Base-by-base conservation (phyloP, 257 asterid genomes). In the Gentiana straminea region DNA sequence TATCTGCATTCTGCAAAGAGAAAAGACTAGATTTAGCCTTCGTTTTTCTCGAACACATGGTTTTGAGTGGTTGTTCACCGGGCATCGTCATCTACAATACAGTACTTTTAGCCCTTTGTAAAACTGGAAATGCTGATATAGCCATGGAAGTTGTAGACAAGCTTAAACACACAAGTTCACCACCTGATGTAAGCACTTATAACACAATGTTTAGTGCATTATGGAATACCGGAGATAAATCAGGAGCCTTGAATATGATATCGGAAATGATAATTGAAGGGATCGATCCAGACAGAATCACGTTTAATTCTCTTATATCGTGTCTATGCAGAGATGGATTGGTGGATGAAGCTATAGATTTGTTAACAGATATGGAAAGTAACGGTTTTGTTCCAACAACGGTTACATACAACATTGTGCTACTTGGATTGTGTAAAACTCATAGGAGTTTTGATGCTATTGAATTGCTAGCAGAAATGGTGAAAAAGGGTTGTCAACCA, bases 351-450 rank as follows among this genome's bases (percentile, higher is more conserved):
- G 95, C 94, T 33, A 51, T 77, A n/a, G 81, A 80, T 62, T 68
- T 90, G 55, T 72, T 84, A 43, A 73, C 61, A 13, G 86, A 76
- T 55, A 86, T 90, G 98, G 79, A 78, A 63, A 74, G 35, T 1
- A 71, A 71, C 35, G 89, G 79, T 5, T 73, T 82, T 47, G 52
- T 63, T 33, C 92, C 96, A 3, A 77, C 81, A 0, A 84, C 76
- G 8, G 81, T 83, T 0, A 83, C 98, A 38, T 82, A 87, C 72
- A 91, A 87, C 61, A 81, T 66, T 59, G 65, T 84, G 41, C 58
- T 91, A 54, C 89, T 86, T 65, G 98, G 95, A 61, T 70, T 83
- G n/a, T 84, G 95, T 68, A 91, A 91, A 61, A 86, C 78, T 69
- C 89, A 73, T 13, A 77, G 92, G 69, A 73, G 76, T 33, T 71